These are phyloP conservation scores for Thermothelomyces thermophilus DNA, from an alignment of 2,329 filamentous ascomycete species.

Conservation along the genomic window DNA sequence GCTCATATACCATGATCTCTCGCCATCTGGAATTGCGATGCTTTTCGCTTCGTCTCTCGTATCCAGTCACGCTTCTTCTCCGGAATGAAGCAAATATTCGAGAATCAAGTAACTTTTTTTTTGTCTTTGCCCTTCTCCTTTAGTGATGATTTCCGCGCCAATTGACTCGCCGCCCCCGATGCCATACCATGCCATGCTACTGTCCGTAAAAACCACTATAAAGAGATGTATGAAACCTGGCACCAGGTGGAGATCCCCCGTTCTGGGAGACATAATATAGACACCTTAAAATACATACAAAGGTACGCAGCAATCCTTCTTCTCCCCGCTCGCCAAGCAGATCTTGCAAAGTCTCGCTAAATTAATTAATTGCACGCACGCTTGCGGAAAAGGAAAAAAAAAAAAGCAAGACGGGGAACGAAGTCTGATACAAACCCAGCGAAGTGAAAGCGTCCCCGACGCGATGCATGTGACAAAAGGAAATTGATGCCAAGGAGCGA, in stretches of 20 bases:
- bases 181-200: constrained; percentile 11
- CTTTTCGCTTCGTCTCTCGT: neutral
- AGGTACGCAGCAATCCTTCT: neutral
- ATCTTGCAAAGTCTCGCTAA: too few relatives aligned
- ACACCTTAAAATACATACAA: constrained; percentile 11
- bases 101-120: neutral
- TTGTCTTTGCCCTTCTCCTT: neutral
- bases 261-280: neutral
- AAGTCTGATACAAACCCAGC: neutral
- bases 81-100: neutral
- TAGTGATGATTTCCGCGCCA: neutral
- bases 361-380: too few relatives aligned
- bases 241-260: neutral
- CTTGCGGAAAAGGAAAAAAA: too few relatives aligned
- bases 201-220: constrained; percentile 2
- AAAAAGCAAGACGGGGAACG: neutral
- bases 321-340: neutral
- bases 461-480: constrained; percentile 1
- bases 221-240: constrained; percentile 1
- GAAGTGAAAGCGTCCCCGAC: too few relatives aligned
- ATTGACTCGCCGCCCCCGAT: constrained; percentile 1
- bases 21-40: neutral
- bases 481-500: constrained; percentile 1
- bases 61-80: constrained; percentile 6
- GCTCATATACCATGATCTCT: constrained; percentile 6